A percentile compares a stretch with the other conserved stretches of the same genome.
phyloP scores from a whole-genome alignment of 805 yeast genomes.

The Starmerella sp. region DNA sequence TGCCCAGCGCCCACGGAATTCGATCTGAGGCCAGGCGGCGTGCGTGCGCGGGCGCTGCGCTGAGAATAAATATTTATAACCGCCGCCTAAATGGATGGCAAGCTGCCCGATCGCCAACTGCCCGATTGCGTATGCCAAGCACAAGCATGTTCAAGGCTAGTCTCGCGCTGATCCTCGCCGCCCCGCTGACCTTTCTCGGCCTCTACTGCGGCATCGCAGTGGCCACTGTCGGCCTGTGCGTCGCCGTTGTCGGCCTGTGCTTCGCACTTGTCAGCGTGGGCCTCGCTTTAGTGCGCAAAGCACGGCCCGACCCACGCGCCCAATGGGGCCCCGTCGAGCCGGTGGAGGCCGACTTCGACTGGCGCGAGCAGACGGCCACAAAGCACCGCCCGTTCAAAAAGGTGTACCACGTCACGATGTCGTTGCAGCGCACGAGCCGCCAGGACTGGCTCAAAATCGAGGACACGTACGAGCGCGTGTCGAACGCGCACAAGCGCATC shows the following conservation, averaged over 20 bases:
- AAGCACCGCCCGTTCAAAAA: constrained; percentile 47
- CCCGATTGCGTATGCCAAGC: too few species aligned
- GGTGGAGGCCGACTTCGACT: constrained; percentile 6
- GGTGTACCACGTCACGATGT: constrained; percentile 52
- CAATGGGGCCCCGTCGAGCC: constrained; percentile 2
- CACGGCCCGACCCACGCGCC: not conserved
- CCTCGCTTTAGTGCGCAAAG: too few species aligned
- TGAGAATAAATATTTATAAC: not conserved
- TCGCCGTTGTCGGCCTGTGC: too few species aligned
- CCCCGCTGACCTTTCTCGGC: too few species aligned
- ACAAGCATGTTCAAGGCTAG: too few species aligned
- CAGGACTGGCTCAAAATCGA: constrained; percentile 54
- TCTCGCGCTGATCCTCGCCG: too few species aligned
- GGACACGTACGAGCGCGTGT: constrained; percentile 40
- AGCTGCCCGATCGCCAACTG: not conserved
- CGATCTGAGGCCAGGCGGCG: not conserved
- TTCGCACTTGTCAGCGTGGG: too few species aligned
- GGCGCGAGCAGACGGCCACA: not conserved
- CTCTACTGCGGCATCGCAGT: too few species aligned
- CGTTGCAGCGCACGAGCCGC: constrained; percentile 38
- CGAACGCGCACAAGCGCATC: constrained; percentile 33
- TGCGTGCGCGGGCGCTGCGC: too few species aligned
- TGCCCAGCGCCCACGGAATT: not conserved
- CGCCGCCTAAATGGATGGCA: too few species aligned
- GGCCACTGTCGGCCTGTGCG: too few species aligned